Evolutionary conservation across 2,329 filamentous ascomycete species (phyloP).

Genomic region (Ophiocordyceps camponoti-saundersi): DNA sequence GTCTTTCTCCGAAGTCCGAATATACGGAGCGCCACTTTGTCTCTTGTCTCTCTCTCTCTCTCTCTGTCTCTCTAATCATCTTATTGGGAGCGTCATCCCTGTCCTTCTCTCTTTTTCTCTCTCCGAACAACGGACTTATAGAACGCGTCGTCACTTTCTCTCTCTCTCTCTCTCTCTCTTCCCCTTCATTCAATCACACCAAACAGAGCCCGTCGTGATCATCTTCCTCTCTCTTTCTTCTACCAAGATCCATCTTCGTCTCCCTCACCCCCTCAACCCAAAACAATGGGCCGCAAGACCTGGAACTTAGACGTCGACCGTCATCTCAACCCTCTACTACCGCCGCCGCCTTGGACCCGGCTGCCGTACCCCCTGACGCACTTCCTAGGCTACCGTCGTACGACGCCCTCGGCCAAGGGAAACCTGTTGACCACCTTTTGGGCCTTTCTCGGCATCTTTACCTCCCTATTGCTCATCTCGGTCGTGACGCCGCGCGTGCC

Average conservation of each 20-base stretch:
- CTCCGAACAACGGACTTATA: no score
- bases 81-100: no score
- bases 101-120: neutral
- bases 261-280: neutral
- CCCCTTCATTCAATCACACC: no score
- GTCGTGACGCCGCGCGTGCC: constrained; percentile 36
- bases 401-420: constrained; percentile 24
- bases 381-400: constrained; percentile 46
- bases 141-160: no score
- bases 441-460: constrained; percentile 49
- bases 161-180: neutral
- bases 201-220: no score
- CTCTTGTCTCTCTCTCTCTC: neutral
- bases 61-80: no score
- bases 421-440: constrained; percentile 43
- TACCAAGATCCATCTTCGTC: neutral
- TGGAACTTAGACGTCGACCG: constrained; percentile 60
- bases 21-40: no score
- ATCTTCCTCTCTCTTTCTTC: neutral
- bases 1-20: no score
- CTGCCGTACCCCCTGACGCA: constrained; percentile 50
- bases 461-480: constrained; percentile 41
- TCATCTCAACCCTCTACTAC: constrained; percentile 56
- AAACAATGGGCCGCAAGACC: constrained; percentile 5
- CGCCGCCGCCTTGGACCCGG: constrained; percentile 42